Percentiles rank a stretch among this genome's conserved stretches.
Conservation (phyloP, 1,284 basidiomycete genomes). For the Malassezia dermatis region DNA sequence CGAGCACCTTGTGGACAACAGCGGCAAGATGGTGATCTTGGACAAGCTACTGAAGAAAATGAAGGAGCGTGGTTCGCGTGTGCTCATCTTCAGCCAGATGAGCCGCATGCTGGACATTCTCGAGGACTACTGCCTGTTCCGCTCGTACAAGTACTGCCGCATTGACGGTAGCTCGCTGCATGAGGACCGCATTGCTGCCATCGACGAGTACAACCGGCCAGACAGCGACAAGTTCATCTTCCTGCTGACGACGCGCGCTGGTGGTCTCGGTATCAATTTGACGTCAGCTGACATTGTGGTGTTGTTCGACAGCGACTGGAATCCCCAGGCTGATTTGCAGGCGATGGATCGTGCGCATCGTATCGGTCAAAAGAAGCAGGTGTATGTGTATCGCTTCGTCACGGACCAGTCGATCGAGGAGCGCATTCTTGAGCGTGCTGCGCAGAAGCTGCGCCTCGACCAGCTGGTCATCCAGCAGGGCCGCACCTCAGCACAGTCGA, state of each 20-base stretch:
- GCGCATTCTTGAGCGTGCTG: constrained; percentile 88
- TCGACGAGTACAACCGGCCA: constrained; percentile 96
- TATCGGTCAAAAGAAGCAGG: constrained; percentile 97
- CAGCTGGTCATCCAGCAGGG: constrained; percentile 98
- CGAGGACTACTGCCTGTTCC: constrained; percentile 93
- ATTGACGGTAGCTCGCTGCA: constrained; percentile 93
- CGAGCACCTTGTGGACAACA: constrained; percentile 87
- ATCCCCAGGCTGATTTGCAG: constrained; percentile 95
- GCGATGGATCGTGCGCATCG: constrained; percentile 99
- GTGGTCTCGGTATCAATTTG: constrained; percentile 92
- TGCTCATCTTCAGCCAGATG: constrained; percentile 98
- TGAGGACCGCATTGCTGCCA: constrained; percentile 86
- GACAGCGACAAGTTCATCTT: constrained; percentile 94
- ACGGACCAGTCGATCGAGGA: constrained; percentile 94
- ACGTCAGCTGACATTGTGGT: constrained; percentile 92
- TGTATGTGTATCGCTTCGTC: constrained; percentile 94
- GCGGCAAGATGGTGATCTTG: constrained; percentile 93
- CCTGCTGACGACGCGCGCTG: constrained; percentile 92
- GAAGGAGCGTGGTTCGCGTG: constrained; percentile 84
- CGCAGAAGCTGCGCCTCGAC: constrained; percentile 87
- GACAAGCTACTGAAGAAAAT: constrained; percentile 77
- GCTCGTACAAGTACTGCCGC: constrained; percentile 75
- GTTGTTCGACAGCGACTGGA: constrained; percentile 98
- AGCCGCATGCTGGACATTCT: constrained; percentile 87
- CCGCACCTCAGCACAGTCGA: constrained; percentile 54